Evolutionary conservation across 345 rosid species (phyloP).

Genomic region (Salix viminalis): DNA sequence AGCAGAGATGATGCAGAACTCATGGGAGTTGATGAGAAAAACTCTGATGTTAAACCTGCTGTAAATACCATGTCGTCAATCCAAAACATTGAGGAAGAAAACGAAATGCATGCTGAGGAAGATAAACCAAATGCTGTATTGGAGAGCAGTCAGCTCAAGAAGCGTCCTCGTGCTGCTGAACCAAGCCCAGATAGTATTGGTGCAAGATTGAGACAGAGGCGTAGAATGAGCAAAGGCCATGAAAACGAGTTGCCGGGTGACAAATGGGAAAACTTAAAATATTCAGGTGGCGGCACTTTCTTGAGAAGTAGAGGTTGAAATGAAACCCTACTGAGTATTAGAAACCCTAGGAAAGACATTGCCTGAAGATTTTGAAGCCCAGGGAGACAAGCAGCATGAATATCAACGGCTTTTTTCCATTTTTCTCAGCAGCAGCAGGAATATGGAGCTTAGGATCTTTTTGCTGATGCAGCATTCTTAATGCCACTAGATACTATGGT

Average conservation of each 20-base stretch:
- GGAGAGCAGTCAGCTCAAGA: background rate
- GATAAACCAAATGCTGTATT: background rate
- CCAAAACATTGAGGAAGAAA: background rate
- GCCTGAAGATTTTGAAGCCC: background rate
- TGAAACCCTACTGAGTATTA: background rate
- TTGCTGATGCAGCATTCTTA: background rate
- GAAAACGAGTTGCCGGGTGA: background rate
- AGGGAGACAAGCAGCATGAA: background rate
- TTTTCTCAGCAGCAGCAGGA: background rate
- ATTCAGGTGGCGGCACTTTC: background rate
- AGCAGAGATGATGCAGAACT: constrained; percentile 6
- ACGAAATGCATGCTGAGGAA: background rate
- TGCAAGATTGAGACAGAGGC: constrained; percentile 48
- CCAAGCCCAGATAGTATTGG: constrained; percentile 38
- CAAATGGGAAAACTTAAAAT: background rate
- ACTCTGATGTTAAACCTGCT: background rate
- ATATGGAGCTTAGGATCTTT: background rate
- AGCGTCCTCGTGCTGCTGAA: constrained; percentile 7
- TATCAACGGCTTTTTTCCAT: background rate
- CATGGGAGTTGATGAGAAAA: background rate
- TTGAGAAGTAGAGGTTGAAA: background rate
- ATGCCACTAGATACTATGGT: background rate
- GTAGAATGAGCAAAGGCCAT: constrained; percentile 5
- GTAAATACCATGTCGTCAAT: background rate
- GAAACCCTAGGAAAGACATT: background rate